Percentiles rank a stretch among this genome's conserved stretches.
These are phyloP conservation scores for Aspergillus ochraceoroseus DNA, from an alignment of 2,329 filamentous ascomycete genomes.

Conservation along the genomic window DNA sequence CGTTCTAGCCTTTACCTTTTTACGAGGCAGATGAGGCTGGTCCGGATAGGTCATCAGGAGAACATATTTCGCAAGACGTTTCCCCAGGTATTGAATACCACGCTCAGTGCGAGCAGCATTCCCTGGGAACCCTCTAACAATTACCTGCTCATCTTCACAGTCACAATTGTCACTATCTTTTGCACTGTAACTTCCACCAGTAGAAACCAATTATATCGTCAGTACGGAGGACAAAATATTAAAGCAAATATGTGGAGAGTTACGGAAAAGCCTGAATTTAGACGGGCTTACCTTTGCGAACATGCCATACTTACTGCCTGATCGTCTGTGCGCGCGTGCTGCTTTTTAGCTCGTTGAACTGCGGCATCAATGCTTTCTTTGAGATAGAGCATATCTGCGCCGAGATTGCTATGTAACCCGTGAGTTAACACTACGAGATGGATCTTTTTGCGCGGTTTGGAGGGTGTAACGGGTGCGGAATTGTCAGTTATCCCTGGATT, in stretches of 20 bases:
- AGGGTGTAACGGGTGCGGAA: slow-evolving; percentile 6
- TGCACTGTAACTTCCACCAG: background rate
- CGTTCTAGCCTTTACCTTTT: slow-evolving; percentile 49
- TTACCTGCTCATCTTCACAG: slow-evolving; percentile 62
- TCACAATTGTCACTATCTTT: background rate
- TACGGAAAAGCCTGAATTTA: background rate
- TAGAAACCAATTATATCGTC: background rate
- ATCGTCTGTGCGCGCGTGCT: slow-evolving; percentile 24
- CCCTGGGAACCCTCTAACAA: slow-evolving; percentile 83
- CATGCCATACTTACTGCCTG: too few relatives aligned
- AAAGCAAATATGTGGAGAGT: background rate
- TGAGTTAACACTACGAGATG: slow-evolving; percentile 92
- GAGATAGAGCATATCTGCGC: slow-evolving; percentile 92
- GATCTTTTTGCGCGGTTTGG: slow-evolving; percentile 49
- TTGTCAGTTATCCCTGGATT: slow-evolving; percentile 39
- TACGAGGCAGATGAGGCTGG: slow-evolving; percentile 74
- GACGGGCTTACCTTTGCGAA: slow-evolving; percentile 9
- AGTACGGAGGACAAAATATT: background rate
- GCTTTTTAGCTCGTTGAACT: slow-evolving; percentile 59
- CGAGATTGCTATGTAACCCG: slow-evolving; percentile 90
- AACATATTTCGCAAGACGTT: slow-evolving; percentile 86
- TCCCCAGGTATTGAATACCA: slow-evolving; percentile 95
- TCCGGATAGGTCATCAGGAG: slow-evolving; percentile 88
- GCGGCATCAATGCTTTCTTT: slow-evolving; percentile 95
- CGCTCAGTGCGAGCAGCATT: slow-evolving; percentile 89